These are phyloP conservation scores for Coemansia sp. DNA, from an alignment of 192 early-diverging fungal genomes.

Conservation along the genomic window DNA sequence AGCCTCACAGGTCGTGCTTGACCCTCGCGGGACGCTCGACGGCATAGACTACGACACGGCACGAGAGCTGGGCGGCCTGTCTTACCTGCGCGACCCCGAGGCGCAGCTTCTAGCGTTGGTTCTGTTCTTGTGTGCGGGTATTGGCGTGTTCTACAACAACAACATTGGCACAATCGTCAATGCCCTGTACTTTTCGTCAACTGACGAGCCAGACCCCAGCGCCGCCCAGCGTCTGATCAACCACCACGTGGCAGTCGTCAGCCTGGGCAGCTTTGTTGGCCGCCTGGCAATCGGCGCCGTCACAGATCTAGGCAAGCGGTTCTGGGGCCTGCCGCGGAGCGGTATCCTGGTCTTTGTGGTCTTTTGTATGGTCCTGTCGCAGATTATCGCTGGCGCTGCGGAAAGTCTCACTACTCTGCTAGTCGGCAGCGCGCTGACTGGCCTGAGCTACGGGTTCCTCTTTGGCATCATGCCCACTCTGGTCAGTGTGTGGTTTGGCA, in stretches of 20 bases:
- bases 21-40: conserved; percentile 9
- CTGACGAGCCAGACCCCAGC: conserved; percentile 15
- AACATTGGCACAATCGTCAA: conserved; percentile 53
- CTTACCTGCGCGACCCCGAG: conserved; percentile 47
- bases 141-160: conserved; percentile 55
- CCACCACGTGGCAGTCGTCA: conserved; percentile 48
- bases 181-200: conserved; percentile 49
- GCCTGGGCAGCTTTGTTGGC: conserved; percentile 45
- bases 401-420: conserved; percentile 20
- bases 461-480: conserved; percentile 52
- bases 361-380: conserved; percentile 30
- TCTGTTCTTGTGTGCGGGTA: conserved; percentile 47
- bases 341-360: conserved; percentile 39
- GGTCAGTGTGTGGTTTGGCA: conserved; percentile 55
- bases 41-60: conserved; percentile 52
- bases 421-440: conserved; percentile 43
- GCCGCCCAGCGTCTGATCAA: conserved; percentile 52
- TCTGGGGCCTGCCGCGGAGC: conserved; percentile 42
- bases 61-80: conserved; percentile 42
- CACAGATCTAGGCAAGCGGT: conserved; percentile 40
- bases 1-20: background rate
- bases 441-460: conserved; percentile 46
- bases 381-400: conserved; percentile 30
- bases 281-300: conserved; percentile 44
- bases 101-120: conserved; percentile 48